phyloP scores from a whole-genome alignment of 2,329 filamentous ascomycete species.

The Cercospora sesami region DNA sequence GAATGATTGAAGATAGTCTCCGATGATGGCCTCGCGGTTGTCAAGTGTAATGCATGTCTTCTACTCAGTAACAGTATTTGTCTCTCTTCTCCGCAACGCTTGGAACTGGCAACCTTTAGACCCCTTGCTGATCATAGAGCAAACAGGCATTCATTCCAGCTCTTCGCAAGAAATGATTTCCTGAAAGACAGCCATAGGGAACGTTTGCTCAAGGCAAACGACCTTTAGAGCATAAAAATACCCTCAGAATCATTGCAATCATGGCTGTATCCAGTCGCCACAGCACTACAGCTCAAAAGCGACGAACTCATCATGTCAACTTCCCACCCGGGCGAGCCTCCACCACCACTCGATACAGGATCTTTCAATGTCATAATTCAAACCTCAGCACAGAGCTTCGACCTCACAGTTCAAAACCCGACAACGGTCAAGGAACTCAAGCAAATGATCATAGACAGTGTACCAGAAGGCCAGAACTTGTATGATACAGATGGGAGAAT shows the following conservation, averaged over 20 bases:
- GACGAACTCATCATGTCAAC: neutral
- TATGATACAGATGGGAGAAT: slow-evolving; percentile 4
- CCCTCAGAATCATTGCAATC: neutral
- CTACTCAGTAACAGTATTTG: neutral
- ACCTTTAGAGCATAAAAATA: neutral
- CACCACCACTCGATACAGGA: neutral
- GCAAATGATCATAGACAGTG: neutral
- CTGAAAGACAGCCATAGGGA: neutral
- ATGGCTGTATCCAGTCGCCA: neutral
- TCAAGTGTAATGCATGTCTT: slow-evolving; percentile 8
- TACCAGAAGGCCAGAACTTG: neutral
- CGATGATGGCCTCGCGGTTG: slow-evolving; percentile 1
- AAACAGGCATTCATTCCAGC: neutral
- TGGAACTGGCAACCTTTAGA: neutral
- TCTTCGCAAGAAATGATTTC: neutral
- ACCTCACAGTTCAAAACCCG: neutral
- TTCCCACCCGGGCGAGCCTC: slow-evolving; percentile 4
- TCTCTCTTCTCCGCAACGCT: neutral
- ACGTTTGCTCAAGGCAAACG: neutral
- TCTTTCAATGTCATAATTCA: neutral
- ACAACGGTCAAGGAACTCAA: slow-evolving; percentile 6
- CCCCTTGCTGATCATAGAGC: neutral
- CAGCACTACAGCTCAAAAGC: too few species aligned
- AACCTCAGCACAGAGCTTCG: slow-evolving; percentile 3
- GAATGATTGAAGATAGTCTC: slow-evolving; percentile 12